These are phyloP conservation scores for Dothiorella sarmentorum DNA, from an alignment of 2,329 filamentous ascomycete species.

Conservation along the genomic window DNA sequence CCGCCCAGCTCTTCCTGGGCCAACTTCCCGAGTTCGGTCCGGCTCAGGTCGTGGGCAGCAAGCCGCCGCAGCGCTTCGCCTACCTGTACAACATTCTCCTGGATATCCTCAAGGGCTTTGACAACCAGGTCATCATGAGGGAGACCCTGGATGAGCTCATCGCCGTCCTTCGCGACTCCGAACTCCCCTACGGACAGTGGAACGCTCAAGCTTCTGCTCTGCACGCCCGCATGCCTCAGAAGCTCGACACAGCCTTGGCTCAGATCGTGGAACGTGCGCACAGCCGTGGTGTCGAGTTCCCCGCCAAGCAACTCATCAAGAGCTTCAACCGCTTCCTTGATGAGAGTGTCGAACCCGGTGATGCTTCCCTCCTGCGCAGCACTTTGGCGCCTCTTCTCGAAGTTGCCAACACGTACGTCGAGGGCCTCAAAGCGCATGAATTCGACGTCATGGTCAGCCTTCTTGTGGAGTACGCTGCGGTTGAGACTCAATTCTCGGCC, in stretches of 20 bases:
- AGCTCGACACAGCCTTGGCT: conserved; percentile 76
- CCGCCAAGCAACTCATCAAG: conserved; percentile 81
- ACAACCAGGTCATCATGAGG: conserved; percentile 96
- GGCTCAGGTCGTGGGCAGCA: conserved; percentile 82
- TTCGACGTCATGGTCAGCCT: conserved; percentile 75
- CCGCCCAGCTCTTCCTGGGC: conserved; percentile 88
- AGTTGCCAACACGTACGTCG: conserved; percentile 75
- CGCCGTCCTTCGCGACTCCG: conserved; percentile 82
- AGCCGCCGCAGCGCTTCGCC: conserved; percentile 83
- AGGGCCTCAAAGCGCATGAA: conserved; percentile 89
- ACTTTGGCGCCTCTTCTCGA: conserved; percentile 72
- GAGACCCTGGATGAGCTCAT: conserved; percentile 81
- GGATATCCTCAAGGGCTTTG: conserved; percentile 89
- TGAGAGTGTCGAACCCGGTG: conserved; percentile 71
- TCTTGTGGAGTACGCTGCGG: conserved; percentile 75
- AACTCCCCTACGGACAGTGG: conserved; percentile 96
- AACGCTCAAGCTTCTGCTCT: conserved; percentile 91
- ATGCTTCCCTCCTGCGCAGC: conserved; percentile 69
- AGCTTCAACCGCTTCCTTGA: conserved; percentile 84
- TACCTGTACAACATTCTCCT: conserved; percentile 72
- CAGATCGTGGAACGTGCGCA: conserved; percentile 84
- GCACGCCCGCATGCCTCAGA: conserved; percentile 95
- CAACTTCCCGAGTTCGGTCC: conserved; percentile 84
- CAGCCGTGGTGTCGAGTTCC: conserved; percentile 79
- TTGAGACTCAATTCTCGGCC: conserved; percentile 84